phyloP scores from a whole-genome alignment of 768 basidiomycete genomes.

The Rhodosporidiobolus sp. region DNA sequence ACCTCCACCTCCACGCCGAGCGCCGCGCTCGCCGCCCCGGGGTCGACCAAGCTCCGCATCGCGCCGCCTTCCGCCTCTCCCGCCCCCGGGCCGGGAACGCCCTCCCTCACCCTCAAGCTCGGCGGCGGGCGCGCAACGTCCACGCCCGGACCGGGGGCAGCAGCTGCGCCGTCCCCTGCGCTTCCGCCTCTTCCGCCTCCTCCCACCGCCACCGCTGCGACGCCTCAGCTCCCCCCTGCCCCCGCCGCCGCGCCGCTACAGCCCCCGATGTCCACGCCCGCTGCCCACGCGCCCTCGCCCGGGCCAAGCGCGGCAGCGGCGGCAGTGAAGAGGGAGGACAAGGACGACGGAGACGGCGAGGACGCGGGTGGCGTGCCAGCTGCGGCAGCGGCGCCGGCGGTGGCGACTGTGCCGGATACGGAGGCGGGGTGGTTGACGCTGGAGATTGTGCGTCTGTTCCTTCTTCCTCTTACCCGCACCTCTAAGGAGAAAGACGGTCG shows the following conservation, averaged over 20 bases:
- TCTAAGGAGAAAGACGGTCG: too few relatives aligned
- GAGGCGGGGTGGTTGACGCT: constrained; percentile 30
- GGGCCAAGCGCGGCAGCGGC: too few relatives aligned
- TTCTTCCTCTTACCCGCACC: background rate
- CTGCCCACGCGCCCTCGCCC: background rate
- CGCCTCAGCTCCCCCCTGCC: background rate
- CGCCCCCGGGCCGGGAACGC: background rate
- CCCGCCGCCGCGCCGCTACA: too few relatives aligned
- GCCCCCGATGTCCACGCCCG: background rate
- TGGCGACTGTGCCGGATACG: constrained; percentile 10
- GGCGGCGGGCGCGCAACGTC: constrained; percentile 5
- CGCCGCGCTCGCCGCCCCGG: background rate
- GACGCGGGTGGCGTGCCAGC: background rate
- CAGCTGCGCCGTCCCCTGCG: background rate
- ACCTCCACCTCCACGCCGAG: background rate
- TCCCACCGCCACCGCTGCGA: background rate
- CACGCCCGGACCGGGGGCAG: background rate
- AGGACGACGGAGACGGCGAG: background rate
- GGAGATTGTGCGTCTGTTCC: constrained; percentile 2
- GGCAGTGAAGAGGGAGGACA: constrained; percentile 9
- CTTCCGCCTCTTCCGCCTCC: background rate
- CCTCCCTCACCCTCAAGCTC: constrained; percentile 22
- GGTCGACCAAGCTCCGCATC: constrained; percentile 7
- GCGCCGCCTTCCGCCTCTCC: background rate
- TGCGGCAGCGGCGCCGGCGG: background rate